A percentile compares a stretch with the other conserved stretches of the same genome.
These are phyloP conservation scores for Citrus glauca DNA, from an alignment of 345 rosid genomes.

Conservation along the genomic window DNA sequence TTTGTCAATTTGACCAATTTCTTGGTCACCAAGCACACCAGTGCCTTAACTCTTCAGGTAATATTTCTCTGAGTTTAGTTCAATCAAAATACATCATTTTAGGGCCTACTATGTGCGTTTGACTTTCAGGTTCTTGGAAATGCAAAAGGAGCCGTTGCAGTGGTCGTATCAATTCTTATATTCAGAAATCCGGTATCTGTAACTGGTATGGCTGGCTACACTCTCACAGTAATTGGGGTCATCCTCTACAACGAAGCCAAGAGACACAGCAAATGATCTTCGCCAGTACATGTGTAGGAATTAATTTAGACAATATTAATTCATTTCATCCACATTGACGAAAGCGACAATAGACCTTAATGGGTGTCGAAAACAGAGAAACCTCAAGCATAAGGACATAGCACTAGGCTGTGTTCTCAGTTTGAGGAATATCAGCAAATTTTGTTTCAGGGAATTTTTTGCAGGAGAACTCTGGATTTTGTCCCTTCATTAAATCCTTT, in stretches of 20 bases:
- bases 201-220: conserved; percentile 43
- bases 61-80: not conserved
- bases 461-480: not conserved
- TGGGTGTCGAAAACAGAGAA: not conserved
- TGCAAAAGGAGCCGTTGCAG: conserved; percentile 46
- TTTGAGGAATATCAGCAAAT: not conserved
- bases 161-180: conserved; percentile 36
- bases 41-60: conserved; percentile 57
- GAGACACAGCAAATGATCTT: conserved; percentile 27
- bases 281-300: not conserved
- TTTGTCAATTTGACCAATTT: conserved; percentile 43
- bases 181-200: conserved; percentile 42
- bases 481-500: not conserved
- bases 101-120: not conserved
- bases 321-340: not conserved
- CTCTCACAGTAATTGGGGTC: conserved; percentile 36
- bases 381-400: not conserved
- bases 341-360: not conserved
- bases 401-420: not conserved
- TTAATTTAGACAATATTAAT: too few species aligned
- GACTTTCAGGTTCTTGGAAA: conserved; percentile 38
- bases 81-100: not conserved
- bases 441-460: not conserved
- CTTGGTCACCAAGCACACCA: conserved; percentile 46
- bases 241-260: conserved; percentile 43